These are phyloP conservation scores for Penicillium sp. DNA, from an alignment of 2,329 filamentous ascomycete species.

Conservation along the genomic window DNA sequence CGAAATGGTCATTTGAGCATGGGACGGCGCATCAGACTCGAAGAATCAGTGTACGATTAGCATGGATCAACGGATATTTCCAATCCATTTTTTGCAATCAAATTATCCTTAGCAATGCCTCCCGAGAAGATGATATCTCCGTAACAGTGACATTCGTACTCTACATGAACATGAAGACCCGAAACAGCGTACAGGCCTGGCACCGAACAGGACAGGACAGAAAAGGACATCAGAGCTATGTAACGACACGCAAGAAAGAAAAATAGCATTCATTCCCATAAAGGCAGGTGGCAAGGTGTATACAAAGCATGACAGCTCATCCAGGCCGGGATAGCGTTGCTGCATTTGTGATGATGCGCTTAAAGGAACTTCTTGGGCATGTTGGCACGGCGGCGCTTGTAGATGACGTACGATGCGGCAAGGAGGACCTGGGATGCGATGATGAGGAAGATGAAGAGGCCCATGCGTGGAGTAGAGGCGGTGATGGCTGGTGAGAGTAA, in stretches of 20 bases:
- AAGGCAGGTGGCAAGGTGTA: too few relatives aligned
- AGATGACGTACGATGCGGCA: conserved; percentile 66
- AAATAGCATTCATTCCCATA: too few relatives aligned
- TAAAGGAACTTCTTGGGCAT: conserved; percentile 92
- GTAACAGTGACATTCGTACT: conserved; percentile 19
- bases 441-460: conserved; percentile 66
- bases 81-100: conserved; percentile 1
- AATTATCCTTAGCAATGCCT: too few relatives aligned
- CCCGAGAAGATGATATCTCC: not conserved
- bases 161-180: conserved; percentile 18
- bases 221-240: conserved; percentile 12
- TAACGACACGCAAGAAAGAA: conserved; percentile 16
- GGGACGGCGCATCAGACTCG: conserved; percentile 16
- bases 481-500: conserved; percentile 46
- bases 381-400: conserved; percentile 72
- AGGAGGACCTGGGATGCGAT: conserved; percentile 72
- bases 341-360: too few relatives aligned
- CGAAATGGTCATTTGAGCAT: conserved; percentile 17
- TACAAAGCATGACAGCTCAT: too few relatives aligned
- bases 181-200: conserved; percentile 9
- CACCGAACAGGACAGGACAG: conserved; percentile 5
- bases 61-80: conserved; percentile 18
- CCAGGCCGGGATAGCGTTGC: too few relatives aligned
- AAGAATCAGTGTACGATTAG: conserved; percentile 21
- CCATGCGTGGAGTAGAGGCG: conserved; percentile 56